phyloP scores from a whole-genome alignment of 2,329 filamentous ascomycete species.

The Trichoderma semiorbis region DNA sequence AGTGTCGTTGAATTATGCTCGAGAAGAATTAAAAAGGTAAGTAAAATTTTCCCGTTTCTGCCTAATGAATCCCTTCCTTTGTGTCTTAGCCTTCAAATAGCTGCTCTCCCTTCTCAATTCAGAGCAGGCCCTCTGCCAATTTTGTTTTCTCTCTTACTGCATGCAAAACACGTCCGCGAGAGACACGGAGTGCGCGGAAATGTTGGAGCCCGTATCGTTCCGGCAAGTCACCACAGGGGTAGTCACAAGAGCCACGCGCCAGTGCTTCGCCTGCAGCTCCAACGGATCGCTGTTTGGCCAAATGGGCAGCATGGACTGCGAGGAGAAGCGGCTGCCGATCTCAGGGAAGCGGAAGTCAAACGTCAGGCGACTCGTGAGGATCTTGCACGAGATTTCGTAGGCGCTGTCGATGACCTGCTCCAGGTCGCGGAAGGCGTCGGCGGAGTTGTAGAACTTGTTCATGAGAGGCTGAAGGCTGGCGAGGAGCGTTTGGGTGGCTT shows the following conservation, averaged over 20 bases:
- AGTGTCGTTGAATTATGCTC: background rate
- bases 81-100: background rate
- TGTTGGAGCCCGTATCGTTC: conserved; percentile 46
- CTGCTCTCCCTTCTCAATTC: background rate
- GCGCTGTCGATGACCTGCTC: conserved; percentile 39
- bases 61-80: background rate
- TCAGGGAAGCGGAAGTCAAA: conserved; percentile 51
- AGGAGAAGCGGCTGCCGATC: conserved; percentile 46
- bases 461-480: conserved; percentile 39
- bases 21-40: background rate
- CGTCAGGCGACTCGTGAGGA: conserved; percentile 43
- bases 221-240: conserved; percentile 54
- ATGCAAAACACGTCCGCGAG: conserved; percentile 49
- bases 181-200: conserved; percentile 43
- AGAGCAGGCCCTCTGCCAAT: no score
- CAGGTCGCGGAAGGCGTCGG: conserved; percentile 42
- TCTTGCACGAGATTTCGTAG: conserved; percentile 45
- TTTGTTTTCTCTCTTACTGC: conserved; percentile 30
- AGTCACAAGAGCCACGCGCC: conserved; percentile 51
- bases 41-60: background rate
- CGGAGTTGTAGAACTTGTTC: conserved; percentile 33
- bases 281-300: conserved; percentile 41
- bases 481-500: conserved; percentile 41
- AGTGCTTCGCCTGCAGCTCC: conserved; percentile 48
- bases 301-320: conserved; percentile 46